These are phyloP conservation scores for Boletus reticuloceps DNA, from an alignment of 768 basidiomycete genomes.

Conservation along the genomic window DNA sequence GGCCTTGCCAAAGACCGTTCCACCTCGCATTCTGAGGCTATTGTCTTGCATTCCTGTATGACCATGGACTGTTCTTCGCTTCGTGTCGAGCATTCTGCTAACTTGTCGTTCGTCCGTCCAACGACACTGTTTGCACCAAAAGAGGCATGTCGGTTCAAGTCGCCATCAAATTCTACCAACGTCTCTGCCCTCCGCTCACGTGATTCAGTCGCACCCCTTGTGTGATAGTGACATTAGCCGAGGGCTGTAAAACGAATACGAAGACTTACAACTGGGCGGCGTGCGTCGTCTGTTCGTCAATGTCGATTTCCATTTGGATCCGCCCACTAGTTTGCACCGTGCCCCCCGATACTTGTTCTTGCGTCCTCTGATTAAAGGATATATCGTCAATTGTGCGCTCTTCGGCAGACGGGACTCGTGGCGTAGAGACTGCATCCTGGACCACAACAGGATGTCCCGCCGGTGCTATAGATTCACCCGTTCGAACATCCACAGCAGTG, in stretches of 20 bases:
- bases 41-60: not conserved
- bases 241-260: not conserved
- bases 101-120: not conserved
- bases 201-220: not conserved
- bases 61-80: not conserved
- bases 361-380: not conserved
- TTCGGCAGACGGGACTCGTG: not conserved
- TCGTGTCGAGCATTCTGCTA: not conserved
- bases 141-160: not conserved
- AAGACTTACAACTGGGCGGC: constrained; percentile 2
- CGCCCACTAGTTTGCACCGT: not conserved
- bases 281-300: not conserved
- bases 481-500: not conserved
- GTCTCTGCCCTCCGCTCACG: not conserved
- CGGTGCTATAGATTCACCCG: not conserved
- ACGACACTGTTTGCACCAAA: not conserved
- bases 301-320: not conserved
- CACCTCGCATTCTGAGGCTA: not conserved
- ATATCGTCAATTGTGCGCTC: not conserved
- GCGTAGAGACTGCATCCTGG: not conserved
- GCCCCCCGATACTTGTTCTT: too few relatives aligned
- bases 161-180: not conserved
- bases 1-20: not conserved
- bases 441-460: not conserved
- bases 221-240: not conserved